Evolutionary conservation across 2,329 filamentous ascomycete species (phyloP).

Genomic region (Sporothrix variecibatus): DNA sequence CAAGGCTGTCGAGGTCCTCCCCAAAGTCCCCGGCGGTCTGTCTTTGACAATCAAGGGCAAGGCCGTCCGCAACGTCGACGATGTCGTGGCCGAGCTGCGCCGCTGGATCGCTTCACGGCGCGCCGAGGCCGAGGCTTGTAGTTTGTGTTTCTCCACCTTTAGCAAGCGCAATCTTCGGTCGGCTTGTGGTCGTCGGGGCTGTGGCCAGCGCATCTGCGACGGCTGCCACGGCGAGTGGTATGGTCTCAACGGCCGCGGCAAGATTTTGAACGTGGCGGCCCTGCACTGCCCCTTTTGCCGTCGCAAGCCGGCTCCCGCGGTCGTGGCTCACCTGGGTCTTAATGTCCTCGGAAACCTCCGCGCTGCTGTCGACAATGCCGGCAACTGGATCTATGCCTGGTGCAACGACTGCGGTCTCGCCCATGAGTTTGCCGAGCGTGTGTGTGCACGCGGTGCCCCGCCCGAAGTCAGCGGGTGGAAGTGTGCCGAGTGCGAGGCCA

Average conservation of each 20-base stretch:
- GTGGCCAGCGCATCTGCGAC: conserved; percentile 46
- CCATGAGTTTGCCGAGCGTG: conserved; percentile 45
- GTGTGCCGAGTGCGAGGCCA: conserved; percentile 44
- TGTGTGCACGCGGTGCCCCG: conserved; percentile 46
- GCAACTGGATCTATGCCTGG: conserved; percentile 52
- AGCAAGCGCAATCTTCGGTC: conserved; percentile 42
- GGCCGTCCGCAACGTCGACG: conserved; percentile 45
- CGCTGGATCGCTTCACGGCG: conserved; percentile 43
- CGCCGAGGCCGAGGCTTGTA: conserved; percentile 45
- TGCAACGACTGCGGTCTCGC: conserved; percentile 48
- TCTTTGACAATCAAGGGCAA: conserved; percentile 39
- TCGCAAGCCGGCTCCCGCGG: conserved; percentile 43
- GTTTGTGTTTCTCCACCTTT: conserved; percentile 47
- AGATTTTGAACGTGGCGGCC: conserved; percentile 50
- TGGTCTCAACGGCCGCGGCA: conserved; percentile 46
- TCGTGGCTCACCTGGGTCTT: conserved; percentile 40
- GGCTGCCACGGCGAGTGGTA: conserved; percentile 49
- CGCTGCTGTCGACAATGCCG: conserved; percentile 44
- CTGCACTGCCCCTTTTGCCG: conserved; percentile 55
- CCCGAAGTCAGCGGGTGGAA: conserved; percentile 42
- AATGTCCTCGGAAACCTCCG: conserved; percentile 43
- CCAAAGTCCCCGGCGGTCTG: conserved; percentile 24
- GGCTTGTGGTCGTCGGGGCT: conserved; percentile 50
- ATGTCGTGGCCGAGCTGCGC: conserved; percentile 41
- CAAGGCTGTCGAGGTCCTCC: conserved; percentile 31